A percentile compares a stretch with the other conserved stretches of the same genome.
phyloP scores from a whole-genome alignment of 345 rosid genomes.

The Citrus australasica region DNA sequence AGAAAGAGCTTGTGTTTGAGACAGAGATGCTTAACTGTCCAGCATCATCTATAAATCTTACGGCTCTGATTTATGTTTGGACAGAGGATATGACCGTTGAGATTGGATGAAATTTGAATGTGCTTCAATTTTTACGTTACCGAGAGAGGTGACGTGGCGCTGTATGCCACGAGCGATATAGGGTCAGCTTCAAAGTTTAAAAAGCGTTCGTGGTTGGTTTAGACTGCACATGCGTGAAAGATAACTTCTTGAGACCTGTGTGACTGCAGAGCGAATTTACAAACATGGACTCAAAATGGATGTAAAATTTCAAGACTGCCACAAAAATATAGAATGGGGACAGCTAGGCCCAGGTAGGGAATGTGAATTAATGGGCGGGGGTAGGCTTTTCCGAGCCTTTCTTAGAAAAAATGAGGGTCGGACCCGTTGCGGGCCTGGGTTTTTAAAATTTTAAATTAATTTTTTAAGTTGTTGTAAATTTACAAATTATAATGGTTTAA shows the following conservation, averaged over 20 bases:
- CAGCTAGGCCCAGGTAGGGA: background rate
- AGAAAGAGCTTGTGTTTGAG: too few species aligned
- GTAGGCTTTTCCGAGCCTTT: too few species aligned
- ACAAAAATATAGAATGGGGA: background rate
- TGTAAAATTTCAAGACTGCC: background rate
- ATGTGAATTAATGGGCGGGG: too few species aligned
- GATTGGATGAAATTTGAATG: conserved; percentile 26
- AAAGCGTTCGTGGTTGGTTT: background rate
- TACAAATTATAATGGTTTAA: too few species aligned
- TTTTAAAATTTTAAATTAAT: too few species aligned
- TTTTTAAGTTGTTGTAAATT: too few species aligned
- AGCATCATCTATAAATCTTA: background rate
- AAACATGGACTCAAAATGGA: background rate
- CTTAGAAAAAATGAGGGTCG: too few species aligned
- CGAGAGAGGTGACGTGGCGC: conserved; percentile 31
- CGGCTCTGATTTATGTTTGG: background rate
- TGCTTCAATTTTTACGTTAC: conserved; percentile 11
- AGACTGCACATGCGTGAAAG: conserved; percentile 12
- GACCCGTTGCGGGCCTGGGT: too few species aligned
- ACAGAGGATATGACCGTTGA: background rate
- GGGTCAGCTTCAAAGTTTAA: background rate
- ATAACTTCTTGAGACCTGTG: background rate
- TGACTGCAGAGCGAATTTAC: background rate
- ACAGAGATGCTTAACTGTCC: background rate
- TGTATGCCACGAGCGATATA: conserved; percentile 25